Evolutionary conservation across 306 rosid species (phyloP), one percentile per base, ranked within the genome.

Genomic region (Quercus cerris): DNA sequence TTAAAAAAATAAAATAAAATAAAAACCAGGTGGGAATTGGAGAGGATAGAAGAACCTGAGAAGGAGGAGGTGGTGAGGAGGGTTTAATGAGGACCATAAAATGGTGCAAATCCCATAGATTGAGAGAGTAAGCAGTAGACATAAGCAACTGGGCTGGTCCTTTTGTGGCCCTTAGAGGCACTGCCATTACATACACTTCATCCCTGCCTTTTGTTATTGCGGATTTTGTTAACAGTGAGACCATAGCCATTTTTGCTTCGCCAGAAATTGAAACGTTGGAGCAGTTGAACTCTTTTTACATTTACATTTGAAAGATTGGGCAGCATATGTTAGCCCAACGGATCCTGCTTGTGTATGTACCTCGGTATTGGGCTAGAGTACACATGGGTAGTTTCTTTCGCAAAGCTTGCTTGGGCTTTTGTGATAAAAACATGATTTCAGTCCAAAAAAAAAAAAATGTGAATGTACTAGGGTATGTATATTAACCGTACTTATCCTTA

Each of bases 41-140:
- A 76, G 74, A 73, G 64, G 38, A 18, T 19, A 28, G 78, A 80
- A 28, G 78, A 80, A 94, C 97, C 97, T 90, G 97, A 81, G 83
- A 79, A 56, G 18, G 78, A 80, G 87, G 84, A 51, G 79, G 71
- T 49, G 87, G 72, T 9, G 89, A 80, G 3, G 81, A 63, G 72
- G 95, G 90, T 80, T 90, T 85, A 85, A 93, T 62, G 69, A 95
- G 67, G 78, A 93, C 99, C 92, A 91, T 89, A 91, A 91, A 90
- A 83, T 95, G 99, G 70, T 93, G 97, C 0, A 91, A 87, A 90
- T 90, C 87, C 98, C 97, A 90, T 75, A 93, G 62, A 83, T 83
- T 88, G 85, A 93, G 87, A 56, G 97, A 87, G 82, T 85, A 88
- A 6, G 94, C 93, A 56, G 92, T 75, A 55, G 99, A 91, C 85